Conservation (phyloP, 2,329 filamentous ascomycete species). For the Curvularia hawaiiensis region DNA sequence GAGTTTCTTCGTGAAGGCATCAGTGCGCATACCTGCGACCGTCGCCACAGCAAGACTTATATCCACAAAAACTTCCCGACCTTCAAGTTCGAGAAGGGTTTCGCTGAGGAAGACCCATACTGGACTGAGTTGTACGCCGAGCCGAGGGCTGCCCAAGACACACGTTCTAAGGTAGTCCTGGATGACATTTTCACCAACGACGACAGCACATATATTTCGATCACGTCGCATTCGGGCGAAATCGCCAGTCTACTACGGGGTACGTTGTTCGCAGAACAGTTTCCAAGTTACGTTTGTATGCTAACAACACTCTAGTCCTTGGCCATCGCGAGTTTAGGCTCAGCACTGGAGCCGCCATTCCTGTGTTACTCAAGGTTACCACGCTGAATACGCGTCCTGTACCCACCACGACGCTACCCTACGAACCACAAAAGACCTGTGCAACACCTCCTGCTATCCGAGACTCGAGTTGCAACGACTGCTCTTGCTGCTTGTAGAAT, state of each 20-base stretch:
- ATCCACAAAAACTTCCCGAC: constrained; percentile 60
- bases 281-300: not conserved
- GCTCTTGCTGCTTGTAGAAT: constrained; percentile 39
- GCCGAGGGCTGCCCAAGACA: constrained; percentile 57
- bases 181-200: constrained; percentile 60
- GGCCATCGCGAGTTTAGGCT: constrained; percentile 67
- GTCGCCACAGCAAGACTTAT: constrained; percentile 60
- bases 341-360: constrained; percentile 70
- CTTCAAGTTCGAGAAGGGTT: constrained; percentile 65
- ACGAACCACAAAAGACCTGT: constrained; percentile 35
- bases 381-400: constrained; percentile 44
- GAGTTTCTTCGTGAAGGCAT: constrained; percentile 70
- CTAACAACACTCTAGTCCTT: constrained; percentile 50
- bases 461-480: constrained; percentile 44
- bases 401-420: constrained; percentile 39
- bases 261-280: constrained; percentile 8
- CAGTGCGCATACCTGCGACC: constrained; percentile 71
- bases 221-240: constrained; percentile 65
- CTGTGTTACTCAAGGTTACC: constrained; percentile 67
- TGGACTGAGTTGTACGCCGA: constrained; percentile 58
- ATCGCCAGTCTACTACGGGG: constrained; percentile 59
- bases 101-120: constrained; percentile 63
- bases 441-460: constrained; percentile 34
- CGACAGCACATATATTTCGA: constrained; percentile 54
- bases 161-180: constrained; percentile 53